phyloP scores from a whole-genome alignment of 2,329 filamentous ascomycete species.

The Phoma herbarum region DNA sequence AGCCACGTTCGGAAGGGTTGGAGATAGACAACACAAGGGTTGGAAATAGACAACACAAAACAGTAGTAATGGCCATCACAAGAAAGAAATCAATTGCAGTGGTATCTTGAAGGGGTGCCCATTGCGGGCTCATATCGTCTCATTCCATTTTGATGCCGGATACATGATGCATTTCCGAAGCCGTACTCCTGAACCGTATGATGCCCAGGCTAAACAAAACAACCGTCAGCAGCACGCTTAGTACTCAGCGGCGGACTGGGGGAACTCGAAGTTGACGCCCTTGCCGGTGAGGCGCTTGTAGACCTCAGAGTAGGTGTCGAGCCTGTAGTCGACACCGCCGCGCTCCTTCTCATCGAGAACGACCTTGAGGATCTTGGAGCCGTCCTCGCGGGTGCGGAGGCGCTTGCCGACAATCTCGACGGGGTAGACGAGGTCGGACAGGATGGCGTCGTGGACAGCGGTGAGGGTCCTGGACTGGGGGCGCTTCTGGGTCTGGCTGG shows the following conservation, averaged over 20 bases:
- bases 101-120: constrained; percentile 48
- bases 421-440: constrained; percentile 97
- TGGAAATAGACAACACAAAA: no score
- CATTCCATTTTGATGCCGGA: constrained; percentile 51
- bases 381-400: constrained; percentile 97
- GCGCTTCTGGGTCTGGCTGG: constrained; percentile 98
- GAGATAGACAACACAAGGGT: no score
- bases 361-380: constrained; percentile 98
- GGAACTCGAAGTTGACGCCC: constrained; percentile 98
- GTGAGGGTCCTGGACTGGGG: constrained; percentile 97
- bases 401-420: constrained; percentile 99
- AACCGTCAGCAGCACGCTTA: constrained; percentile 61
- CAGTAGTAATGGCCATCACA: constrained; percentile 38
- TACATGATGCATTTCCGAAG: constrained; percentile 53
- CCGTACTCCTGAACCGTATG: constrained; percentile 49
- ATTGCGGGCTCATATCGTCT: constrained; percentile 47
- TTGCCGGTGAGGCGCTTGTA: constrained; percentile 98
- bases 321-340: constrained; percentile 97
- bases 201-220: constrained; percentile 36
- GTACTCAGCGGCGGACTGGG: constrained; percentile 83
- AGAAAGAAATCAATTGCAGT: constrained; percentile 47
- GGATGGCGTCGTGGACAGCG: constrained; percentile 98
- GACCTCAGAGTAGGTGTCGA: constrained; percentile 99
- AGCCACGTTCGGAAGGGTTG: neutral
- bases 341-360: constrained; percentile 99